A percentile compares a stretch with the other conserved stretches of the same genome.
phyloP scores from a whole-genome alignment of 768 basidiomycete species.

The Pholiota microspora region DNA sequence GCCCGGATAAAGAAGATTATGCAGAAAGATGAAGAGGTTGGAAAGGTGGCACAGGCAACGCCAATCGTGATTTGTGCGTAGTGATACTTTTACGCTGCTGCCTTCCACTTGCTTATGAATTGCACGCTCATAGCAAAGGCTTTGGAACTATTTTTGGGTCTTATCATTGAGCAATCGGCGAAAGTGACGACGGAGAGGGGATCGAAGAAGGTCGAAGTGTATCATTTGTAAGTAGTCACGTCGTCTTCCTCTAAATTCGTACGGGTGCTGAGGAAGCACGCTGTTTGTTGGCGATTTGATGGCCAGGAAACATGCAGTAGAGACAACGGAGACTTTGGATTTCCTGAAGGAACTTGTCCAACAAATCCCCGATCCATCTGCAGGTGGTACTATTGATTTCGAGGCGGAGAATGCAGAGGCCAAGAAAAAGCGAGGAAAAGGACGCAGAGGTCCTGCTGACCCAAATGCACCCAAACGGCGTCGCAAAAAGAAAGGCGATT shows the following conservation, averaged over 20 bases:
- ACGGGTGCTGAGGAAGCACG: not conserved
- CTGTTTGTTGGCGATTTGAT: not conserved
- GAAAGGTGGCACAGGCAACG: constrained; percentile 95
- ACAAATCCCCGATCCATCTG: constrained; percentile 82
- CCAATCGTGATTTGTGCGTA: constrained; percentile 93
- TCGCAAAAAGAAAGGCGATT: constrained; percentile 46
- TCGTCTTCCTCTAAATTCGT: not conserved
- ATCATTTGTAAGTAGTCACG: constrained; percentile 77
- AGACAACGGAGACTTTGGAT: constrained; percentile 85
- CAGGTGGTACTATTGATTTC: constrained; percentile 74
- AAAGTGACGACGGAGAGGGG: constrained; percentile 78
- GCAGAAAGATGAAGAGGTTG: constrained; percentile 99
- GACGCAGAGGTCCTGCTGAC: constrained; percentile 25
- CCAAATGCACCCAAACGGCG: constrained; percentile 45
- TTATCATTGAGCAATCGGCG: constrained; percentile 79
- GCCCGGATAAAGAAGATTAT: constrained; percentile 99
- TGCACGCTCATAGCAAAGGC: constrained; percentile 69
- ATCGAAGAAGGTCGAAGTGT: constrained; percentile 86
- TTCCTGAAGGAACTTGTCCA: constrained; percentile 93
- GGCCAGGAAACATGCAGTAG: constrained; percentile 86
- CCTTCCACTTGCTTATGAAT: not conserved
- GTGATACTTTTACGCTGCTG: not conserved
- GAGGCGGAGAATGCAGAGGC: constrained; percentile 56
- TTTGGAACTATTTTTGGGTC: constrained; percentile 85
- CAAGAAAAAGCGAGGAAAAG: constrained; percentile 61